Conservation (phyloP, 2,329 filamentous ascomycete genomes). For the Fusarium domesticum region DNA sequence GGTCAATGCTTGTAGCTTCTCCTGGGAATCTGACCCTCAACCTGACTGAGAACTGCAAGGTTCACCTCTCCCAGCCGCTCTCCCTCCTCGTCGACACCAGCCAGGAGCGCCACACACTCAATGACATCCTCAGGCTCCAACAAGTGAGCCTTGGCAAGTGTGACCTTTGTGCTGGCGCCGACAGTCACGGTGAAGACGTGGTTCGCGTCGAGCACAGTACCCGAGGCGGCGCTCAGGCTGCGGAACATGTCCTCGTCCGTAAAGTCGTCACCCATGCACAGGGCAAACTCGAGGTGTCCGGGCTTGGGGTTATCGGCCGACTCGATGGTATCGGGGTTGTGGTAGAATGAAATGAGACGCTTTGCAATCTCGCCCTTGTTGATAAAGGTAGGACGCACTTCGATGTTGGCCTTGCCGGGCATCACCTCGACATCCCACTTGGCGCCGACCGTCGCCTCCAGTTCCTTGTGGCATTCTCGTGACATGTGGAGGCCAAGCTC, state of each 20-base stretch:
- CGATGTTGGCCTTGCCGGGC: slow-evolving; percentile 93
- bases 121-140: slow-evolving; percentile 88
- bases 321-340: slow-evolving; percentile 45
- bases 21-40: slow-evolving; percentile 52
- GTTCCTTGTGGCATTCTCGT: slow-evolving; percentile 73
- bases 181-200: slow-evolving; percentile 90
- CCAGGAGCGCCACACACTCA: slow-evolving; percentile 58
- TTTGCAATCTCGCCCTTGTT: slow-evolving; percentile 97
- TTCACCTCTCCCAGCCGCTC: slow-evolving; percentile 51
- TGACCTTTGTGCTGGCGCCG: slow-evolving; percentile 87
- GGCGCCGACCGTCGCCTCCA: slow-evolving; percentile 72
- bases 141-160: slow-evolving; percentile 84
- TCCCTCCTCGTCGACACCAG: slow-evolving; percentile 43
- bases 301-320: slow-evolving; percentile 41
- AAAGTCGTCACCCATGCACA: slow-evolving; percentile 92
- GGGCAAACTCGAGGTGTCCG: slow-evolving; percentile 73
- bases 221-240: slow-evolving; percentile 61
- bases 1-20: slow-evolving; percentile 19
- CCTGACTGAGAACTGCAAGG: slow-evolving; percentile 51
- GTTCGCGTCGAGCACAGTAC: slow-evolving; percentile 51
- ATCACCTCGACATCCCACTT: slow-evolving; percentile 94
- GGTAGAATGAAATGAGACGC: slow-evolving; percentile 74
- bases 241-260: slow-evolving; percentile 98
- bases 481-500: slow-evolving; percentile 80
- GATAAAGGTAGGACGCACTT: slow-evolving; percentile 94